Conservation (phyloP, 306 rosid genomes). For the Corylus americana region DNA sequence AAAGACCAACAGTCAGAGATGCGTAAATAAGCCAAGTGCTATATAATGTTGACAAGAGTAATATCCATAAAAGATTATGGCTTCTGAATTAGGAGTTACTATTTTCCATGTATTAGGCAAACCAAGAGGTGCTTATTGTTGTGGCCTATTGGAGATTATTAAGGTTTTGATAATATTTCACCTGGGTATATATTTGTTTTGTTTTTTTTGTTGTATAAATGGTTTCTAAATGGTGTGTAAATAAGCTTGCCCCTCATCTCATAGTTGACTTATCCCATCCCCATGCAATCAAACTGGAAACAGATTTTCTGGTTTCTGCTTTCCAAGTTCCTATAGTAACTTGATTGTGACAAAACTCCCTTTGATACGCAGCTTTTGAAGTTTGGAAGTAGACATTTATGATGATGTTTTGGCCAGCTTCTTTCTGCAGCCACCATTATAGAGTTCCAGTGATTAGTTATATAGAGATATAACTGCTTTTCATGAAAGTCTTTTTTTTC, state of each 20-base stretch:
- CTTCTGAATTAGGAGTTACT: neutral
- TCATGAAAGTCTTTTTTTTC: too few species aligned
- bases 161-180: neutral
- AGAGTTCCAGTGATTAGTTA: neutral
- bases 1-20: neutral
- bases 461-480: neutral
- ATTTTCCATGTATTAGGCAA: neutral
- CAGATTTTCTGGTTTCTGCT: neutral
- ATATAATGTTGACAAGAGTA: neutral
- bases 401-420: neutral
- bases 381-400: neutral
- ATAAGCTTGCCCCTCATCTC: neutral
- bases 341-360: neutral
- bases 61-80: neutral
- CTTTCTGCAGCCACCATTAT: neutral
- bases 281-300: neutral
- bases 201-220: too few species aligned
- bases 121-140: neutral
- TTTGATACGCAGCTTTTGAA: neutral
- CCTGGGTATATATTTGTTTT: neutral
- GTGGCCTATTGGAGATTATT: neutral
- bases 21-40: neutral
- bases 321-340: neutral
- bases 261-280: neutral
- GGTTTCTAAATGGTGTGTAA: neutral